Conservation (phyloP, 495 filamentous ascomycete species). For the Podospora anserina region DNA sequence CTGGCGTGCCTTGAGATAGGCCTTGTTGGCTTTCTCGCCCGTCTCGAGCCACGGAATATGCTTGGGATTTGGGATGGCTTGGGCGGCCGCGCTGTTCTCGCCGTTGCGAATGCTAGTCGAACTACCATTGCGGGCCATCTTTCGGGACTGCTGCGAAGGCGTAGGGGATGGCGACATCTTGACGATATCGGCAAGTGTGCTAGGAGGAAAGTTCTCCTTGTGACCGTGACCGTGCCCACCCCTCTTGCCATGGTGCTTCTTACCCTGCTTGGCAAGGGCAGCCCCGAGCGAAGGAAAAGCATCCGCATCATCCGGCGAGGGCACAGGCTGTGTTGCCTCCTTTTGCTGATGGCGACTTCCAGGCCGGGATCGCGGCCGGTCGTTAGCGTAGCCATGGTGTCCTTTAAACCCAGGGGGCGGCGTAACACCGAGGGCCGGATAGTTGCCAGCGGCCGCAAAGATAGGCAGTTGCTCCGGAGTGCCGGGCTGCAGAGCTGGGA, state of each 20-base stretch:
- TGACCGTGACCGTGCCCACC: conserved; percentile 70
- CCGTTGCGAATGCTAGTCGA: conserved; percentile 55
- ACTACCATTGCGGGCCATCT: conserved; percentile 52
- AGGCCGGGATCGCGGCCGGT: conserved; percentile 77
- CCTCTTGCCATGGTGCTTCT: conserved; percentile 88
- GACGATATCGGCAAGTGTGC: conserved; percentile 90
- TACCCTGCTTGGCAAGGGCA: conserved; percentile 70
- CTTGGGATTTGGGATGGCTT: conserved; percentile 79
- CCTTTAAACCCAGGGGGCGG: conserved; percentile 63
- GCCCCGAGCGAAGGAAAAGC: conserved; percentile 93
- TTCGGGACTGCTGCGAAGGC: conserved; percentile 49
- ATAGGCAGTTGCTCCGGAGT: conserved; percentile 56
- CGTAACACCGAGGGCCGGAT: conserved; percentile 49
- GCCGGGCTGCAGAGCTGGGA: conserved; percentile 70
- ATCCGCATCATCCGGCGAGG: conserved; percentile 86
- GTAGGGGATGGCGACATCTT: conserved; percentile 83
- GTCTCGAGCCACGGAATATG: conserved; percentile 98
- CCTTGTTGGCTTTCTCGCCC: conserved; percentile 82
- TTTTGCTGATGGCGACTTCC: conserved; percentile 80
- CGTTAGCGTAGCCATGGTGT: conserved; percentile 48
- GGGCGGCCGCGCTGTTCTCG: conserved; percentile 75
- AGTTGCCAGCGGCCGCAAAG: conserved; percentile 53
- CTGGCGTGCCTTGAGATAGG: conserved; percentile 88
- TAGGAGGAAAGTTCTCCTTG: conserved; percentile 66
- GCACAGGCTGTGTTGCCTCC: conserved; percentile 62